Conservation (phyloP, 768 basidiomycete genomes). For the Stropharia rugosoannulata region DNA sequence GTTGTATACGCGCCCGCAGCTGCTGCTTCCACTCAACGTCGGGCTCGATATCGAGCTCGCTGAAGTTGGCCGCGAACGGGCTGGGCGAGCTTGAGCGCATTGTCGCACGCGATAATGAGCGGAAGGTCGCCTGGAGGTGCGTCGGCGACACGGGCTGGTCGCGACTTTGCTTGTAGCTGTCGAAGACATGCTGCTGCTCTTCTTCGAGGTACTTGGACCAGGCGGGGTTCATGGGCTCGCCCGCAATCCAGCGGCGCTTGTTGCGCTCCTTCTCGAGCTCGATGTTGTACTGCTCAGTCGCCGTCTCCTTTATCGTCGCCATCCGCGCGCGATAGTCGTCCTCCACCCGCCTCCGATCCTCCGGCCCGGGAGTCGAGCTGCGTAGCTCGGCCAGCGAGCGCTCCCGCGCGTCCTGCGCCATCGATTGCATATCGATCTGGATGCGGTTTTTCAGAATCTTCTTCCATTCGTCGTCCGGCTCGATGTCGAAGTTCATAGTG, state of each 20-base stretch:
- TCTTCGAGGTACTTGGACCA: slow-evolving; percentile 4
- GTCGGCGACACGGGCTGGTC: slow-evolving; percentile 2
- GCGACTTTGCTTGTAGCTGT: slow-evolving; percentile 3
- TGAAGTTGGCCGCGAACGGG: slow-evolving; percentile 16
- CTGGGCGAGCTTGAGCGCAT: slow-evolving; percentile 16
- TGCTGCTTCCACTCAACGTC: slow-evolving; percentile 54
- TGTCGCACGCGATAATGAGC: slow-evolving; percentile 3
- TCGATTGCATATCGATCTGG: slow-evolving; percentile 38
- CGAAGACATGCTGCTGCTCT: slow-evolving; percentile 5
- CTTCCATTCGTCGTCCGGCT: slow-evolving; percentile 62
- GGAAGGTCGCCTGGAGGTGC: slow-evolving; percentile 2
- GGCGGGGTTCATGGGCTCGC: slow-evolving; percentile 5
- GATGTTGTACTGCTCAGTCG: slow-evolving; percentile 43
- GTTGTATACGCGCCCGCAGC: slow-evolving; percentile 49
- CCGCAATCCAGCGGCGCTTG: slow-evolving; percentile 31
- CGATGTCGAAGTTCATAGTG: slow-evolving; percentile 27
- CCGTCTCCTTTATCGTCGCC: slow-evolving; percentile 41
- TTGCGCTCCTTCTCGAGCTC: slow-evolving; percentile 48
- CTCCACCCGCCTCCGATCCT: slow-evolving; percentile 32
- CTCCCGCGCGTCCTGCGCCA: slow-evolving; percentile 64
- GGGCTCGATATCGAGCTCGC: slow-evolving; percentile 43
- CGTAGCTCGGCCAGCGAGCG: slow-evolving; percentile 52
- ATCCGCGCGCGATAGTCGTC: slow-evolving; percentile 40
- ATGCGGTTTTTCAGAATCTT: slow-evolving; percentile 43
- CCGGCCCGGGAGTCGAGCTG: slow-evolving; percentile 32